Conservation (phyloP, 2,329 filamentous ascomycete species). For the Neurospora crassa region DNA sequence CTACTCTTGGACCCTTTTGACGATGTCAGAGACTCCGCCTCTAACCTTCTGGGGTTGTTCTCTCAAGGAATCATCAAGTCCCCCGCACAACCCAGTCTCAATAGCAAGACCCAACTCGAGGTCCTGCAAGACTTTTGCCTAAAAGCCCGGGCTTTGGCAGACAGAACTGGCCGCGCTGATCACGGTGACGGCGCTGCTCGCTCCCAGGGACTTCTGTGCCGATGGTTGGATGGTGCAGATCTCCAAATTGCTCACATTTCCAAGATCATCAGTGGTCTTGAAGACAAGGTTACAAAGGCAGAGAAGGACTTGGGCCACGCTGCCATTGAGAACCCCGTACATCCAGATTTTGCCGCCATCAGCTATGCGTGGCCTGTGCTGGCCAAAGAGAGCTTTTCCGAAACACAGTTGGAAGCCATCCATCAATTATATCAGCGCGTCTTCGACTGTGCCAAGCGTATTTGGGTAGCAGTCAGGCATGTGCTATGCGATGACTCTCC, state of each 20-base stretch:
- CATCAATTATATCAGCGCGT: slow-evolving; percentile 43
- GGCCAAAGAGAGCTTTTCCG: slow-evolving; percentile 29
- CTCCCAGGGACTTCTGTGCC: slow-evolving; percentile 59
- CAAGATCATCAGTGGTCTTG: slow-evolving; percentile 49
- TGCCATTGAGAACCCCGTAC: slow-evolving; percentile 55
- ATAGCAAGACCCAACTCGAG: slow-evolving; percentile 13
- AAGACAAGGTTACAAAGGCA: slow-evolving; percentile 54
- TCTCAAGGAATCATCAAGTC: slow-evolving; percentile 26
- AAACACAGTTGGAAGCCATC: slow-evolving; percentile 27
- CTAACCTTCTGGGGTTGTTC: slow-evolving; percentile 41
- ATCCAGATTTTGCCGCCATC: slow-evolving; percentile 60
- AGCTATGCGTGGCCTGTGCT: slow-evolving; percentile 47
- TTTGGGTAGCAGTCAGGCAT: slow-evolving; percentile 68
- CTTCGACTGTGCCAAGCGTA: slow-evolving; percentile 49
- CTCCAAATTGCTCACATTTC: slow-evolving; percentile 42
- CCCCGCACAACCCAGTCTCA: slow-evolving; percentile 9
- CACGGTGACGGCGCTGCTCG: slow-evolving; percentile 87
- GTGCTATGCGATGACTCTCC: slow-evolving; percentile 91
- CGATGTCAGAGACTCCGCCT: slow-evolving; percentile 62
- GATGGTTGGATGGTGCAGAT: slow-evolving; percentile 37
- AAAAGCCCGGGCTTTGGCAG: slow-evolving; percentile 48
- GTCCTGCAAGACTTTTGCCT: slow-evolving; percentile 38
- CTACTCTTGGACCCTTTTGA: slow-evolving; percentile 86
- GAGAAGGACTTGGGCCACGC: slow-evolving; percentile 56
- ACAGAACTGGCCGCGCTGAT: slow-evolving; percentile 72